A percentile compares a stretch with the other conserved stretches of the same genome.
Evolutionary conservation across 2,329 filamentous ascomycete genomes (phyloP).

Genomic region (Hypoxylon sp.): DNA sequence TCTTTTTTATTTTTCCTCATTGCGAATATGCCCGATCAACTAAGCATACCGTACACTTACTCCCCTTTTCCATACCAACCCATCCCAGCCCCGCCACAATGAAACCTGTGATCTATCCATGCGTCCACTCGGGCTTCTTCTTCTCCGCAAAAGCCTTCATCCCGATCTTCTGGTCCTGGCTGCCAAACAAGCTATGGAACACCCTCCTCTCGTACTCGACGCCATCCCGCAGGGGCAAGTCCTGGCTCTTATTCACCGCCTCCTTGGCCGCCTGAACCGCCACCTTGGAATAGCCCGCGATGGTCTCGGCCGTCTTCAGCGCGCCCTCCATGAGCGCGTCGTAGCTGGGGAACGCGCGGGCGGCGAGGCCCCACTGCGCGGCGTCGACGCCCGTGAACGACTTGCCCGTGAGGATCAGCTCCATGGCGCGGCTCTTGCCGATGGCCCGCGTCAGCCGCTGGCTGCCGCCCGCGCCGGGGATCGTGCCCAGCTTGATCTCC

Average conservation of each 20-base stretch:
- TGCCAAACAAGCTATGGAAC: constrained; percentile 94
- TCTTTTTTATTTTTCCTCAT: too few species aligned
- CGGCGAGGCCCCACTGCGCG: constrained; percentile 90
- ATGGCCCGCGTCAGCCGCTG: constrained; percentile 88
- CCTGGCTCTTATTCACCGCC: constrained; percentile 99
- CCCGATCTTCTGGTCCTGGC: constrained; percentile 96
- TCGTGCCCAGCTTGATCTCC: constrained; percentile 94
- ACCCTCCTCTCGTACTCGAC: constrained; percentile 95
- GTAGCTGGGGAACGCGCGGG: constrained; percentile 82
- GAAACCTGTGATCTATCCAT: constrained; percentile 69
- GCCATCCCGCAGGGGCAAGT: constrained; percentile 86
- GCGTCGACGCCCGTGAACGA: constrained; percentile 88
- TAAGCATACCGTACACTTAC: background rate
- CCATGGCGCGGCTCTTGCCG: constrained; percentile 90
- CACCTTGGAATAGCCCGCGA: constrained; percentile 89
- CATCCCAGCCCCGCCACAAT: background rate
- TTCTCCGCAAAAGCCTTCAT: constrained; percentile 97
- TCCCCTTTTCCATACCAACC: background rate
- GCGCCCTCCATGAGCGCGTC: constrained; percentile 87
- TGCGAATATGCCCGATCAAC: background rate
- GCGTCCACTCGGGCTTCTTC: constrained; percentile 90
- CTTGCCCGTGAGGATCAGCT: constrained; percentile 88
- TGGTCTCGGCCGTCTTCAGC: constrained; percentile 87
- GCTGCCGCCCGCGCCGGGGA: constrained; percentile 92
- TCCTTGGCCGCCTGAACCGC: constrained; percentile 93